phyloP scores from a whole-genome alignment of 495 filamentous ascomycete genomes.

The Talaromyces liani region DNA sequence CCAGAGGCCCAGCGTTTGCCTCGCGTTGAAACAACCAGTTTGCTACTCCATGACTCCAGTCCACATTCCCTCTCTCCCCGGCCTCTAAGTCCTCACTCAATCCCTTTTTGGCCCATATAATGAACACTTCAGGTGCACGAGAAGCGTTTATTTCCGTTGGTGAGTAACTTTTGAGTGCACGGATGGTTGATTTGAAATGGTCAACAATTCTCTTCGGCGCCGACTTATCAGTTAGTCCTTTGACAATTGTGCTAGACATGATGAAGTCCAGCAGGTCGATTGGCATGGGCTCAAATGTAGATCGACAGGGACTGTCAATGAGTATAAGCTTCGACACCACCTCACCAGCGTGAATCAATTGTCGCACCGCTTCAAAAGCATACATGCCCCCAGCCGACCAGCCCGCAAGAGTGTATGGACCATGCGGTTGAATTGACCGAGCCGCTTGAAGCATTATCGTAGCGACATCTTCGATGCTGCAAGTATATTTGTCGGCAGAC shows the following conservation, averaged over 20 bases:
- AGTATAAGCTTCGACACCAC: slow-evolving; percentile 66
- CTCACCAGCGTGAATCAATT: slow-evolving; percentile 59
- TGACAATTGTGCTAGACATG: slow-evolving; percentile 65
- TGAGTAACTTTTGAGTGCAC: slow-evolving; percentile 66
- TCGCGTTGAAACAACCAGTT: not conserved
- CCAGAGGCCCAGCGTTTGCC: not conserved
- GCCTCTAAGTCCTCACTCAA: slow-evolving; percentile 53
- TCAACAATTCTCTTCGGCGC: slow-evolving; percentile 70
- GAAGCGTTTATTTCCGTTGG: slow-evolving; percentile 44
- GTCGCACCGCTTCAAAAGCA: slow-evolving; percentile 74
- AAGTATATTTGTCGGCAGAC: not conserved
- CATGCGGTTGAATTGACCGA: not conserved
- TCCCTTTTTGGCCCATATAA: not conserved
- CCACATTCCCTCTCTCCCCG: slow-evolving; percentile 63
- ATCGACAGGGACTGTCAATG: slow-evolving; percentile 75
- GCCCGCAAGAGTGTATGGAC: slow-evolving; percentile 21
- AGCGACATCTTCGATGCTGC: not conserved
- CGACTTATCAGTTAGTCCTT: slow-evolving; percentile 23
- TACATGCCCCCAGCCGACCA: slow-evolving; percentile 88
- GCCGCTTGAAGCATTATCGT: not conserved
- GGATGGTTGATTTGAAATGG: slow-evolving; percentile 72
- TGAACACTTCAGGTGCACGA: slow-evolving; percentile 34
- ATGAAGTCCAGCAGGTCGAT: slow-evolving; percentile 70
- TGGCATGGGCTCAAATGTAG: slow-evolving; percentile 69
- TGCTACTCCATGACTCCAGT: slow-evolving; percentile 68